Percentiles rank a stretch among this genome's conserved stretches.
Conservation (phyloP, 2,329 filamentous ascomycete genomes). For the Hypoxylon sp. region DNA sequence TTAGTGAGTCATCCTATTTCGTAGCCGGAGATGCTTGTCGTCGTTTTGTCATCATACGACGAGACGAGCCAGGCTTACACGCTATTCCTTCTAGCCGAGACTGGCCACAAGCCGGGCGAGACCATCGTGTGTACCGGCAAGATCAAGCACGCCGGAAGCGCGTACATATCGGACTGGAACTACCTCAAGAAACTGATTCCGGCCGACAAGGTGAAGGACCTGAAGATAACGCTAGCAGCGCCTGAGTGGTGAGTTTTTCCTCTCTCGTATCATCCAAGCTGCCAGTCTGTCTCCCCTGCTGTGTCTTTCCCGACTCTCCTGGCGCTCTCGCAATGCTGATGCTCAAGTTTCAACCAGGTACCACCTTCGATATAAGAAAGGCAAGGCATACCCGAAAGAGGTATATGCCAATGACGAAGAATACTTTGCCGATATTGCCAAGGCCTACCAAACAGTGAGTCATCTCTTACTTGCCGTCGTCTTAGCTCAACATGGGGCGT, state of each 20-base stretch:
- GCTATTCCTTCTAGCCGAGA: constrained; percentile 46
- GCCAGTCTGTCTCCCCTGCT: not conserved
- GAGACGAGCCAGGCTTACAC: constrained; percentile 52
- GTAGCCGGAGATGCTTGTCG: too few species aligned
- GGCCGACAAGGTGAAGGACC: constrained; percentile 65
- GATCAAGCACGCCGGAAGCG: constrained; percentile 56
- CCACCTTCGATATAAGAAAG: constrained; percentile 65
- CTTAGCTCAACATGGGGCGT: not conserved
- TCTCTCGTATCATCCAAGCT: not conserved
- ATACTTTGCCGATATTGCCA: constrained; percentile 71
- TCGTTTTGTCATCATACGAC: constrained; percentile 44
- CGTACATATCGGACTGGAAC: constrained; percentile 53
- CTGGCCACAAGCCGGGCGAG: constrained; percentile 57
- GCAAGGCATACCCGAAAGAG: constrained; percentile 62
- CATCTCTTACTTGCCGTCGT: not conserved
- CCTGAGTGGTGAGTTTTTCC: constrained; percentile 52
- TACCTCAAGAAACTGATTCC: constrained; percentile 58
- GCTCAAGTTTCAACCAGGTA: constrained; percentile 42
- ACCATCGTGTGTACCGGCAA: constrained; percentile 56
- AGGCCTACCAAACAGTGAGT: constrained; percentile 57
- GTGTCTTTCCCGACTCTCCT: not conserved
- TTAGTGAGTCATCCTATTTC: constrained; percentile 47
- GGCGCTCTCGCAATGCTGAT: not conserved
- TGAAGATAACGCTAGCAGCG: constrained; percentile 62
- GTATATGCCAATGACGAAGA: constrained; percentile 66